phyloP scores from a whole-genome alignment of 805 yeast species.

The Zygotorulaspora sp. region DNA sequence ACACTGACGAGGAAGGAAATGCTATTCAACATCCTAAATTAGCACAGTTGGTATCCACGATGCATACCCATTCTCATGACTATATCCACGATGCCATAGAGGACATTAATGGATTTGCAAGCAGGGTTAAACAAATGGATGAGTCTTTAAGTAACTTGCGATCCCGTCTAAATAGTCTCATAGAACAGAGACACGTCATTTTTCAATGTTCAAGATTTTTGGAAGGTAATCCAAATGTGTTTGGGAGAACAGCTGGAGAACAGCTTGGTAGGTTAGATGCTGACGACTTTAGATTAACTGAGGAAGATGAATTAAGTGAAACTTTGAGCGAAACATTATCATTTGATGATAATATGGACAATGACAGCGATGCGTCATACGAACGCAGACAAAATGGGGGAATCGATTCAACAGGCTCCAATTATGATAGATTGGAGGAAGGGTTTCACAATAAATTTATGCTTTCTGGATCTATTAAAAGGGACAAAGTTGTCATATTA shows the following conservation, averaged over 20 bases:
- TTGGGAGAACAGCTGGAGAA: conserved; percentile 26
- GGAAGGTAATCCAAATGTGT: conserved; percentile 36
- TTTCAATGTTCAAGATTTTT: conserved; percentile 47
- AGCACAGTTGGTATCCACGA: conserved; percentile 16
- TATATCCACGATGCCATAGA: conserved; percentile 58
- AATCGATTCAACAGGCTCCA: conserved; percentile 19
- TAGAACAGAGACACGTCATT: conserved; percentile 66
- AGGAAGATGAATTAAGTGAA: conserved; percentile 22
- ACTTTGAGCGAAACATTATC: conserved; percentile 28
- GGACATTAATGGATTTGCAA: conserved; percentile 63
- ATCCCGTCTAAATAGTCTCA: conserved; percentile 56
- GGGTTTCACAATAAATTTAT: conserved; percentile 34
- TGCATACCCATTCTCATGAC: conserved; percentile 30
- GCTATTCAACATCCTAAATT: conserved; percentile 19
- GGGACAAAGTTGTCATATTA: conserved; percentile 62
- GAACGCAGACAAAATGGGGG: conserved; percentile 8
- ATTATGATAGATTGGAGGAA: conserved; percentile 39
- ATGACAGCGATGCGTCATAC: conserved; percentile 11
- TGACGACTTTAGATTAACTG: conserved; percentile 23
- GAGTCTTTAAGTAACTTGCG: conserved; percentile 63
- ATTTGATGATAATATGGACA: conserved; percentile 15
- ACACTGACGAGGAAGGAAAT: conserved; percentile 29
- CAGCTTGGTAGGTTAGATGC: conserved; percentile 16
- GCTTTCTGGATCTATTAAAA: conserved; percentile 72
- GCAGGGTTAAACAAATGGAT: conserved; percentile 63